phyloP scores from a whole-genome alignment of 2,329 filamentous ascomycete genomes.

The Neonectria magnoliae region DNA sequence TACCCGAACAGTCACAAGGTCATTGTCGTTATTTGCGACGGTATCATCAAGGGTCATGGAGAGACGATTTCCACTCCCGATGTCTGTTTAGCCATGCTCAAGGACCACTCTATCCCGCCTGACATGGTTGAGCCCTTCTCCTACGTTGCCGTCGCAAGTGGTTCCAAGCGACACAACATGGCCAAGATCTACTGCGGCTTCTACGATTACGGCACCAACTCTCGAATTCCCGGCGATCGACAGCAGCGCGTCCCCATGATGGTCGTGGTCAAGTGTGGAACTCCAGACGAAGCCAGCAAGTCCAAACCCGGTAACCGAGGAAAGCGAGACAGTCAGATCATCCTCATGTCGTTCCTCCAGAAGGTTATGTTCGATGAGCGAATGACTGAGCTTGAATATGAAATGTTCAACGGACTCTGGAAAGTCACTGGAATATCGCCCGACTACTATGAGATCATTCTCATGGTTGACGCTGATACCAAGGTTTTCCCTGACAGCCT shows the following conservation, averaged over 20 bases:
- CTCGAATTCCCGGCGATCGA: conserved; percentile 81
- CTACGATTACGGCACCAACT: conserved; percentile 92
- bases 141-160: conserved; percentile 95
- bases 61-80: conserved; percentile 90
- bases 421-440: conserved; percentile 98
- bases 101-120: conserved; percentile 81
- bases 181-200: conserved; percentile 98
- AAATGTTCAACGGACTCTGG: conserved; percentile 99
- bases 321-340: conserved; percentile 98
- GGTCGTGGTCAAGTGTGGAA: conserved; percentile 94
- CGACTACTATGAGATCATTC: conserved; percentile 96
- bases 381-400: conserved; percentile 98
- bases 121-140: conserved; percentile 91
- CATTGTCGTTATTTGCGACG: conserved; percentile 95
- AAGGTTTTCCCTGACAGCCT: conserved; percentile 98
- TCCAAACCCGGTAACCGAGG: conserved; percentile 96
- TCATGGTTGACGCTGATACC: conserved; percentile 99
- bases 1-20: conserved; percentile 99
- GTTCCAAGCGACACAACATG: conserved; percentile 99
- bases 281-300: conserved; percentile 81
- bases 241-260: conserved; percentile 99
- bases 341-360: conserved; percentile 98
- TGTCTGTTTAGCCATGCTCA: conserved; percentile 92
- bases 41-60: conserved; percentile 95
- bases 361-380: conserved; percentile 99